Base-by-base conservation (phyloP, 345 rosid species). In the Populus tremula region DNA sequence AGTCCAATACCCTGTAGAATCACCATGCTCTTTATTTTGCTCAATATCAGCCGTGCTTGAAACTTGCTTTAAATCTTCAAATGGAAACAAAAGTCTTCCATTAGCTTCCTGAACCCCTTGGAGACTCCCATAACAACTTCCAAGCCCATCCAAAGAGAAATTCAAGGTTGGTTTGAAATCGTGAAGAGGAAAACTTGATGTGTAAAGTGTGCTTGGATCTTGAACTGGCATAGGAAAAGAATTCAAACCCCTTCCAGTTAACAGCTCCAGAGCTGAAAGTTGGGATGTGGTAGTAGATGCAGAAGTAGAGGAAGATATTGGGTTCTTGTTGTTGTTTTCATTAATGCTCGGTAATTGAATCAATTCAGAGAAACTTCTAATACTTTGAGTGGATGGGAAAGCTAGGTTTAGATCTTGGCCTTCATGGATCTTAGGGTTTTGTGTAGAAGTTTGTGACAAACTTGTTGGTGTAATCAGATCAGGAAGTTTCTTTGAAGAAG, bases 11-110 rank as follows among this genome's bases (percentile, higher is more conserved):
- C 94, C 99, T 70, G 85, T 73, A 35, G 96, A 85, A 84, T 85
- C 88, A n/a, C 84, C 89, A 70, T 84, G 84, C 67, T 83, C 91
- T 69, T 81, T 83, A 76, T 84, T 87, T 75, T 83, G 89, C n/a
- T 90, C 82, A 74, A 72, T 78, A 31, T 82, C 75, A 70, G 74
- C 82, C 10, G 87, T 79, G 79, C 54, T 90, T 70, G 96, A 84
- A 56, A 88, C 94, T 82, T 89, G 94, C 80, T 92, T 96, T 86
- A 96, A 81, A 82, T 96, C 97, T 75, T 94, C 99, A 84, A 94
- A 96, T 13, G 99, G 97, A 82, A 96, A 91, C 88, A 92, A 79
- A 38, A 89, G 87, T 79, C 92, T 86, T 80, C 97, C 93, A 76
- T 78, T 85, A 17, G 78, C 80, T 68, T 85, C 89, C 43, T 83